Evolutionary conservation across 2,329 filamentous ascomycete genomes (phyloP), one percentile per base, ranked within the genome.

Genomic region (Leptodontidium sp.): DNA sequence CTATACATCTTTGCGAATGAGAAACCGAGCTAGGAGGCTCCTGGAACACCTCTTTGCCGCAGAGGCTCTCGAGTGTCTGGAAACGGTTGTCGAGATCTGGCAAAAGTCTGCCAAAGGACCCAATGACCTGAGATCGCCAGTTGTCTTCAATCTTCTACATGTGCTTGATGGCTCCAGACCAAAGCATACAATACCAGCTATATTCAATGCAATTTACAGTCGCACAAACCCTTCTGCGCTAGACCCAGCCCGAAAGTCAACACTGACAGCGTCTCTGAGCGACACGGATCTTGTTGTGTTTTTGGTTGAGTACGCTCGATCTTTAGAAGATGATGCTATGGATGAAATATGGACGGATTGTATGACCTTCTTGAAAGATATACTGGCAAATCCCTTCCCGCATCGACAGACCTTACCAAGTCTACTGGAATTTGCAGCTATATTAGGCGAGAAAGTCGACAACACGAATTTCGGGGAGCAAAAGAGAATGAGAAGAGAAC

Each of bases 341-440:
- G 96, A 99, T 76, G 96, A 99, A 80, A 97, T 99, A 61, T 99
- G 96, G 96, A 86, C 90, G 50, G 95, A 99, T 78, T 99, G 95
- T 79, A 93, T 94, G 76, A 88, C 91, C 0, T 99, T 99, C 79
- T 80, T 98, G 69, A 91, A 90, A 71, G 97, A 99, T 78, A 87
- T 99, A 35, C 85, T 99, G 35, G 90, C 91, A 29, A 99, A 99
- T 77, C 97, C 96, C 0, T 93, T 99, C 76, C 96, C 96, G 2
- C 95, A 99, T 81, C 87, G 96, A 66, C 94, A 98, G 77, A 95
- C 94, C 8, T 81, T 99, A 49, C 93, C 96, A 7, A 90, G 91
- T 63, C 83, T 99, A 55, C 83, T 99, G 14, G 93, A 97, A 75
- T 98, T 98, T 76, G 92, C 93, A 0, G 92, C 93, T 0, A 92